Evolutionary conservation across 352 stramenopile species (phyloP), one percentile per base, ranked within the genome.

Genomic region (Phytopythium litorale): DNA sequence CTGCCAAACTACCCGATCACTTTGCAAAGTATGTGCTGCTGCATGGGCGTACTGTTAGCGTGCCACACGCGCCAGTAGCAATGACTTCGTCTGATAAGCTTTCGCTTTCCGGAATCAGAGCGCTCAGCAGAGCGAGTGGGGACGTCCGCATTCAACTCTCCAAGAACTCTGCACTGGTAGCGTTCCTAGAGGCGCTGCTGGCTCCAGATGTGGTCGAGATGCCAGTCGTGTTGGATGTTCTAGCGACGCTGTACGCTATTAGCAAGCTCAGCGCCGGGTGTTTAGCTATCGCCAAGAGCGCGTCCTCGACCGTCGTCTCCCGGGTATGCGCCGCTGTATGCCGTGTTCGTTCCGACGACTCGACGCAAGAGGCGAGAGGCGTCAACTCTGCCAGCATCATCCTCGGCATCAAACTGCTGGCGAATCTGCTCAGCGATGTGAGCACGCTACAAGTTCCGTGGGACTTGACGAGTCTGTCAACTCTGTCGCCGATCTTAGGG

Each of bases 1-100:
- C 68, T 11, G 73, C 63, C 18, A 88, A 86, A 54, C 56, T 88
- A 19, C 76, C 81, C 21, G 72, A 72, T 18, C 68, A 87, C 35
- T 82, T 84, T 43, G 48, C 85, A 28, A 67, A 64, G 16, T 84
- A 66, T 48, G 37, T 86, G 21, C 54, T 84, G 9, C 54, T 84
- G 9, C 11, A 51, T 13, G 21, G n/a, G 2, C 33, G 32, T 4
- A 7, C 52, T 3, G 0, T 11, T 4, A 46, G 46, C n/a, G 13
- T 5, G 1, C 15, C 12, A 8, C 21, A 13, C 13, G n/a, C n/a
- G 30, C 33, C 19, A 4, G 4, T 48, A 3, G 18, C 40, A 28
- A 25, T 58, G 33, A 4, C 6, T 15, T 30, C 6, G 1, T 51
- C 42, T 9, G 19, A 40, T 56, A 51, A 49, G 23, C 11, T 75